These are phyloP conservation scores for grape (Vitis vinifera) DNA, from an alignment of 164 flowering plant species.

Conservation along the genomic window ASM3070453v1 NC_081810.1:3360001-3360500, in stretches of 20 bases:
- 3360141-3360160: too few relatives aligned
- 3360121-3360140: too few relatives aligned
- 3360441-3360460: slow-evolving; percentile 47
- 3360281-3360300: not conserved
- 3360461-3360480: slow-evolving; percentile 28
- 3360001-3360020: too few relatives aligned
- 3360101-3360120: too few relatives aligned
- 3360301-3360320: slow-evolving; percentile 10
- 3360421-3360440: slow-evolving; percentile 48
- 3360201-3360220: slow-evolving; percentile 9
- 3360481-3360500: not conserved
- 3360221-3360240: slow-evolving; percentile 15
- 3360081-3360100: too few relatives aligned
- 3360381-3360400: slow-evolving; percentile 55
- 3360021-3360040: too few relatives aligned
- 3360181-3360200: not conserved
- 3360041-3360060: too few relatives aligned
- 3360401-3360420: slow-evolving; percentile 57
- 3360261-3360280: slow-evolving; percentile 3
- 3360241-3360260: not conserved
- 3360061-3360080: too few relatives aligned
- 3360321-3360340: slow-evolving; percentile 12
- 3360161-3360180: too few relatives aligned
- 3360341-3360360: slow-evolving; percentile 25
- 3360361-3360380: slow-evolving; percentile 37